phyloP scores from a whole-genome alignment of 768 basidiomycete genomes.

The Mycena haematopus region DNA sequence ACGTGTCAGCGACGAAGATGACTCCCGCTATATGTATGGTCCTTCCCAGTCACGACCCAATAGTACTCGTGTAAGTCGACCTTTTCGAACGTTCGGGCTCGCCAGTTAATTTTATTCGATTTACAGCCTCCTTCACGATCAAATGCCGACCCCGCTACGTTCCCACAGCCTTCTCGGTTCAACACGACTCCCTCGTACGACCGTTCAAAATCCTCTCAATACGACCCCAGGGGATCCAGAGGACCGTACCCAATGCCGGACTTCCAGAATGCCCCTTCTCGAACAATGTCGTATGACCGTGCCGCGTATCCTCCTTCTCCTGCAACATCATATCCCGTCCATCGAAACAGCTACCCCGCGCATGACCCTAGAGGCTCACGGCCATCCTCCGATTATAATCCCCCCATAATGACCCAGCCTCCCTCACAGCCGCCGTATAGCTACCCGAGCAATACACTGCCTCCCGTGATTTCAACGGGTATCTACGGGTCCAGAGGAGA shows the following conservation, averaged over 20 bases:
- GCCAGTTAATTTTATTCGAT: background rate
- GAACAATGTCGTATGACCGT: constrained; percentile 27
- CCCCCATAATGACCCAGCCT: constrained; percentile 16
- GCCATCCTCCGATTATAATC: constrained; percentile 7
- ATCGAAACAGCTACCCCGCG: constrained; percentile 1
- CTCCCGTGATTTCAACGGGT: constrained; percentile 22
- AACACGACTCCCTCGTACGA: too few relatives aligned
- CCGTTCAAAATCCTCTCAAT: constrained; percentile 10
- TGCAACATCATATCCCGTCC: constrained; percentile 2
- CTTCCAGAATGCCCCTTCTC: constrained; percentile 15
- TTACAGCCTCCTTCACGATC: too few relatives aligned
- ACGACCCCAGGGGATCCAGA: constrained; percentile 7
- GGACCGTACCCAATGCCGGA: constrained; percentile 11
- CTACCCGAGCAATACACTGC: constrained; percentile 8
- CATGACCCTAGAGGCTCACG: constrained; percentile 16
- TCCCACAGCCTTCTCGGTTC: too few relatives aligned
- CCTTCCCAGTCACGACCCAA: constrained; percentile 10
- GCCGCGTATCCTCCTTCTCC: constrained; percentile 18
- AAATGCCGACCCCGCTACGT: too few relatives aligned
- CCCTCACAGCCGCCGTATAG: constrained; percentile 9
- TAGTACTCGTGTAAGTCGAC: constrained; percentile 16
- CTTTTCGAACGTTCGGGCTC: background rate
- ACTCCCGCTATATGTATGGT: constrained; percentile 24
- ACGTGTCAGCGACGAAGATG: constrained; percentile 47
- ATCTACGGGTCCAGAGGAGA: constrained; percentile 28